Conservation (phyloP, 805 yeast genomes). For the Suhomyces xylopsoci region DNA sequence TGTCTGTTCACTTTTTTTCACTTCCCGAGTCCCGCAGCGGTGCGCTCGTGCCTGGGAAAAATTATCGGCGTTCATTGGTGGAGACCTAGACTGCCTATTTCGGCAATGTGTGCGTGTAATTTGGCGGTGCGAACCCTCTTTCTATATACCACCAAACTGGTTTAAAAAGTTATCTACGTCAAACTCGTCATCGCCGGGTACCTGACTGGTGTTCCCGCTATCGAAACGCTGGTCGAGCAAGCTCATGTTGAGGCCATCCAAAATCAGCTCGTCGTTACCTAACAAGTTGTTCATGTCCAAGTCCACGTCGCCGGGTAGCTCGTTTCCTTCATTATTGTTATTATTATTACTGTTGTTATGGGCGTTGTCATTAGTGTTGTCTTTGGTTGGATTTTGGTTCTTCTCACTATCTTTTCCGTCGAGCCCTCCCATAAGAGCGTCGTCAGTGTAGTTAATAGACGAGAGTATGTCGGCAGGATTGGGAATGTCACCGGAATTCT, state of each 20-base stretch:
- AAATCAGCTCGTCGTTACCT: conserved; percentile 38
- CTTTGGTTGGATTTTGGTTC: conserved; percentile 1
- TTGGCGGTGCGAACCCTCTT: neutral
- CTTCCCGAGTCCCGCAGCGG: conserved; percentile 4
- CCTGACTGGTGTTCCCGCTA: conserved; percentile 14
- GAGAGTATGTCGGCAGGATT: conserved; percentile 33
- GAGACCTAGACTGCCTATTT: conserved; percentile 24
- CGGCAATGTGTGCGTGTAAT: conserved; percentile 15
- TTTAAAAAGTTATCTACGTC: conserved; percentile 45
- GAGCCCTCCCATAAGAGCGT: conserved; percentile 4
- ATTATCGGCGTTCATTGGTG: conserved; percentile 33
- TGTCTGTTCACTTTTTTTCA: conserved; percentile 7
- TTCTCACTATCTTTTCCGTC: neutral
- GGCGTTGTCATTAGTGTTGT: conserved; percentile 2
- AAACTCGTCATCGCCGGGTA: conserved; percentile 37
- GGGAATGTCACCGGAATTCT: conserved; percentile 20
- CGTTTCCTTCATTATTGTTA: neutral
- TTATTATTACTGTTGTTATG: conserved; percentile 4
- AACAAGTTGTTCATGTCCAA: conserved; percentile 36
- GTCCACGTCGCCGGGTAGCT: conserved; percentile 10
- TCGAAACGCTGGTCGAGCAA: conserved; percentile 34
- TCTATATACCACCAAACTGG: conserved; percentile 32
- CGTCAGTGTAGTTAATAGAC: conserved; percentile 23
- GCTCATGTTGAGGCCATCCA: conserved; percentile 43
- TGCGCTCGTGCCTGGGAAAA: conserved; percentile 5